Conservation (phyloP, 2,329 filamentous ascomycete species). For the Talaromyces pinophilus region DNA sequence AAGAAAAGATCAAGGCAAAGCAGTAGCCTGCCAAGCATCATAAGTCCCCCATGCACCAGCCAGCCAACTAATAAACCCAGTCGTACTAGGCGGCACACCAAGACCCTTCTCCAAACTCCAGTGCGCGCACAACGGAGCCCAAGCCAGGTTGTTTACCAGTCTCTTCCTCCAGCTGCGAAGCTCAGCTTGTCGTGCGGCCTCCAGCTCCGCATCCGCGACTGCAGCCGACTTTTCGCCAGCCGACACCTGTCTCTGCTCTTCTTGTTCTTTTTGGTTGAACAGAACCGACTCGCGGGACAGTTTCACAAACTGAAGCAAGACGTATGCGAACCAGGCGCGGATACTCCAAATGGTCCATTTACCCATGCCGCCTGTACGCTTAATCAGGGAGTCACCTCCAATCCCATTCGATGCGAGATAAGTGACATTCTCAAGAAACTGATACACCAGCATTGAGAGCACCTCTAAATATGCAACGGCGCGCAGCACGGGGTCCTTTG, state of each 20-base stretch:
- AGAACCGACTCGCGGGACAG: conserved; percentile 53
- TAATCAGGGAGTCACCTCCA: conserved; percentile 50
- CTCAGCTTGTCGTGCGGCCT: conserved; percentile 35
- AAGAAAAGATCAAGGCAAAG: conserved; percentile 11
- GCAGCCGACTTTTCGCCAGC: conserved; percentile 20
- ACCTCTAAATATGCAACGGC: conserved; percentile 69
- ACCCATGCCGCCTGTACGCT: conserved; percentile 55
- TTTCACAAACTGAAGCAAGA: conserved; percentile 72
- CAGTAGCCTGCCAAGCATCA: conserved; percentile 49
- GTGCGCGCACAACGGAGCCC: conserved; percentile 80
- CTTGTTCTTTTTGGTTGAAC: conserved; percentile 34
- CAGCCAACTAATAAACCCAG: conserved; percentile 60
- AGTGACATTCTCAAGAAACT: conserved; percentile 79
- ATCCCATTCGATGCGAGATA: conserved; percentile 75
- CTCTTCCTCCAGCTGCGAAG: conserved; percentile 62
- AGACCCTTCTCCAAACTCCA: conserved; percentile 72
- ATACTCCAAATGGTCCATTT: conserved; percentile 71
- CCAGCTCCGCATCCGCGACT: conserved; percentile 30
- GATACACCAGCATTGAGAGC: conserved; percentile 66
- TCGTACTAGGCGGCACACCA: conserved; percentile 57
- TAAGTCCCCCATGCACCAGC: conserved; percentile 50
- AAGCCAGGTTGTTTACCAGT: conserved; percentile 69
- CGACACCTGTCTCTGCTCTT: conserved; percentile 31
- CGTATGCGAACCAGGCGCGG: conserved; percentile 77
- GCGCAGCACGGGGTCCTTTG: conserved; percentile 49